Base-by-base conservation (phyloP, 495 filamentous ascomycete genomes). In the Neurospora pannonica region DNA sequence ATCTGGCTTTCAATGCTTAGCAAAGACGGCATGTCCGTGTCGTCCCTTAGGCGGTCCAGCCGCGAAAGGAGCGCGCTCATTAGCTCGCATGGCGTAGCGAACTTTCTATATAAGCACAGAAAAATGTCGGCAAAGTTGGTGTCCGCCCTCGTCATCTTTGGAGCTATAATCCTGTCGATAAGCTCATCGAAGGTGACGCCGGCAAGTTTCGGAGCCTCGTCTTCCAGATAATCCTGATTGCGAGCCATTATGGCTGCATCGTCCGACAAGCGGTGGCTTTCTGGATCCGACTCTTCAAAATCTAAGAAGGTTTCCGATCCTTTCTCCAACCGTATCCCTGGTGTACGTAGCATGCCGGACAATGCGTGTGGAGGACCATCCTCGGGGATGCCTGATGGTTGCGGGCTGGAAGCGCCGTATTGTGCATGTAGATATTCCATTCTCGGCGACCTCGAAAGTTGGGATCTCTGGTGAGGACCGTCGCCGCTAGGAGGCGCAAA, bases 31-130 rank as follows among this genome's bases (percentile, higher is more conserved):
- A 88, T 85, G 8, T 86, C 86, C 71, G 87, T 90, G 77, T 92
- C 88, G 24, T 86, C 84, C 78, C 89, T 88, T 40, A 91, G 85
- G 38, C 85, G 85, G 70, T 95, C 91, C 75, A 97, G 92, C 10
- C 93, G 91, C 72, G 84, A 83, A 36, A 94, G 83, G 75, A 98
- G 90, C 19, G 91, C 88, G 43, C 87, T 87, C 43, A 98, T 87
- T 3, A 99, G 87, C 46, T 91, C 87, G 17, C 86, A 85, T 0
- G 96, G 96, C 5, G 95, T 87, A 5, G 94, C 92, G 74, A 99
- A 98, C 82, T 95, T 97, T 71, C 96, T 92, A 80, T 97, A 98
- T n/a, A 98, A 87, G 74, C 94, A 97, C 24, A 98, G 84, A 78
- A 98, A 98, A 10, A 95, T 91, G 37, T 91, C 88, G 21, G 87